Base-by-base conservation (phyloP, 2,329 filamentous ascomycete species). In the Paraphaeosphaeria sporulosa region DNA sequence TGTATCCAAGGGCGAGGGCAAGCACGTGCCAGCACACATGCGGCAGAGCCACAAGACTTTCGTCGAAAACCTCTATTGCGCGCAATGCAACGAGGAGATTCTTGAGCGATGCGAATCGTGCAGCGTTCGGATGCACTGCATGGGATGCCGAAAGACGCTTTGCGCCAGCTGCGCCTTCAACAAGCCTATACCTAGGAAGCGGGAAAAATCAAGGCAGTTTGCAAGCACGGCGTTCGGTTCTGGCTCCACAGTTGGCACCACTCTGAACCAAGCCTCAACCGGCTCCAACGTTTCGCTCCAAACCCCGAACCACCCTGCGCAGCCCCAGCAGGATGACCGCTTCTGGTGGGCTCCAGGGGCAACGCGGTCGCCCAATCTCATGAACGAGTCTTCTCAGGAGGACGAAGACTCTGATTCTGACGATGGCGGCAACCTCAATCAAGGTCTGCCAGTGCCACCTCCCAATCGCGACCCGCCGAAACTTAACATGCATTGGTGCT, bases 341-440 rank as follows among this genome's bases (percentile, higher is more conserved):
- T 82, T 84, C 62, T 87, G 85, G 85, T 87, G 85, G 85, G 85
- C 85, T 3, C 85, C 85, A 1, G 83, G 83, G n/a, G 82, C 82
- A 6, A 79, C 78, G 13, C 78, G 82, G 47, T 86, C 84, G 13
- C 85, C 85, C 1, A 86, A 86, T 62, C 78, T 84, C n/a, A 87
- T 87, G 84, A 82, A 83, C 56, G 85, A 87, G 69, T 79, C 76
- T 12, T 68, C 77, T 7, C 71, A 75, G 32, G 69, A 77, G 10
- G 73, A 75, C 15, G 76, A 81, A 48, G 73, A 69, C 1, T 78
- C 76, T 7, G 77, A 79, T 50, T 76, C 73, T 1, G 75, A 78
- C 59, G 76, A 77, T 57, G 71, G 68, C 27, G 70, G 69, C 21
- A 75, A 69, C n/a, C 60, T 71, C 48, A 72, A 74, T 61, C 74